A percentile compares a stretch with the other conserved stretches of the same genome.
Conservation (phyloP, 2,329 filamentous ascomycete genomes). For the Botrytis galanthina region DNA sequence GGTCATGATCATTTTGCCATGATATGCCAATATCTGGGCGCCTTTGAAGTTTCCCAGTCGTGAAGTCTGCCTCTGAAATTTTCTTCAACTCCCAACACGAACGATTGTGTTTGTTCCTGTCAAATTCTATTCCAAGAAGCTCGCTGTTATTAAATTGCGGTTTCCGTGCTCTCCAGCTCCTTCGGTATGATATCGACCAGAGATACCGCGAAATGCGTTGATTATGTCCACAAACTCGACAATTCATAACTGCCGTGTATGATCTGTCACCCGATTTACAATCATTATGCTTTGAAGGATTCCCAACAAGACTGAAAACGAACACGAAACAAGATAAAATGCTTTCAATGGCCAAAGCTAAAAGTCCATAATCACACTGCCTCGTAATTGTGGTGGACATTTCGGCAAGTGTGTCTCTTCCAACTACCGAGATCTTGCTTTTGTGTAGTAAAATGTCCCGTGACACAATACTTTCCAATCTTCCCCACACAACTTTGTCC, state of each 20-base stretch:
- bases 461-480: not conserved
- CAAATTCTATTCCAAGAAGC: not conserved
- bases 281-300: not conserved
- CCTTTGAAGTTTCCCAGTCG: no score
- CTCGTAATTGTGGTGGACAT: not conserved
- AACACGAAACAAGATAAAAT: not conserved
- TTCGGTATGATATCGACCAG: not conserved
- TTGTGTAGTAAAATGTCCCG: not conserved
- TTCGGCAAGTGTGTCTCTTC: constrained; percentile 1
- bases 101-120: no score
- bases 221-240: not conserved
- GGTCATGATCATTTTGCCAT: no score
- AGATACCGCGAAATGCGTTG: not conserved
- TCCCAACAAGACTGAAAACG: not conserved
- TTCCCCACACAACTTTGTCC: constrained; percentile 1
- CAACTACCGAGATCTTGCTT: constrained; percentile 5
- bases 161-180: not conserved
- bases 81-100: no score
- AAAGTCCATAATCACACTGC: not conserved
- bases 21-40: not conserved
- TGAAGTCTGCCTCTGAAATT: not conserved
- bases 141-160: not conserved
- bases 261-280: not conserved
- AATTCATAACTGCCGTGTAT: constrained; percentile 3
- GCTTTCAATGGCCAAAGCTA: not conserved